Conservation (phyloP, 2,329 filamentous ascomycete species). For the Penicillium digitatum region DNA sequence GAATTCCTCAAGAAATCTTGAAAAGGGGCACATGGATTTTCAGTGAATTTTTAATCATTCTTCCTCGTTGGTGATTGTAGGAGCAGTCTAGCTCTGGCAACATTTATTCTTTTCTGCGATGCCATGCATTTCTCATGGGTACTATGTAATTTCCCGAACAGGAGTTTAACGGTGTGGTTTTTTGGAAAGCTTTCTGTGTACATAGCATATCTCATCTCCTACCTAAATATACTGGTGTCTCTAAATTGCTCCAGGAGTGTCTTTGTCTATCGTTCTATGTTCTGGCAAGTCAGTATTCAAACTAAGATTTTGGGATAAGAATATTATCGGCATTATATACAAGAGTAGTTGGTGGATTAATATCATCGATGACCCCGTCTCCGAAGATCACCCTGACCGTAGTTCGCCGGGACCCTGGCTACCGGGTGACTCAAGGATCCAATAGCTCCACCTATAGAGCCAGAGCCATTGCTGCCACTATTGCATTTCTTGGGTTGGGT, state of each 20-base stretch:
- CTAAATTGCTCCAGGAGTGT: neutral
- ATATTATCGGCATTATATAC: conserved; percentile 12
- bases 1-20: conserved; percentile 53
- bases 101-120: conserved; percentile 5
- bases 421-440: conserved; percentile 26
- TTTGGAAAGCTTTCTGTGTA: neutral
- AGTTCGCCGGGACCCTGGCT: conserved; percentile 34
- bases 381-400: conserved; percentile 30
- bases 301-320: neutral
- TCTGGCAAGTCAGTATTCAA: neutral
- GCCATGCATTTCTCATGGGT: neutral
- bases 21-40: neutral
- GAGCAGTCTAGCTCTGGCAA: neutral
- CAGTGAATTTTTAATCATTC: neutral
- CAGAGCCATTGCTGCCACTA: conserved; percentile 23
- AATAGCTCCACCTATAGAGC: conserved; percentile 25
- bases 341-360: neutral
- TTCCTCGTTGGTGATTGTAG: neutral
- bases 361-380: conserved; percentile 35
- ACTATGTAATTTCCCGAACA: neutral
- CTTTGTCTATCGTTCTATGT: neutral
- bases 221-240: neutral
- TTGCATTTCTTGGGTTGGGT: conserved; percentile 46
- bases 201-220: conserved; percentile 4
- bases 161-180: conserved; percentile 1